phyloP scores from a whole-genome alignment of 2,329 filamentous ascomycete species.

The Pyrenochaeta sp. region DNA sequence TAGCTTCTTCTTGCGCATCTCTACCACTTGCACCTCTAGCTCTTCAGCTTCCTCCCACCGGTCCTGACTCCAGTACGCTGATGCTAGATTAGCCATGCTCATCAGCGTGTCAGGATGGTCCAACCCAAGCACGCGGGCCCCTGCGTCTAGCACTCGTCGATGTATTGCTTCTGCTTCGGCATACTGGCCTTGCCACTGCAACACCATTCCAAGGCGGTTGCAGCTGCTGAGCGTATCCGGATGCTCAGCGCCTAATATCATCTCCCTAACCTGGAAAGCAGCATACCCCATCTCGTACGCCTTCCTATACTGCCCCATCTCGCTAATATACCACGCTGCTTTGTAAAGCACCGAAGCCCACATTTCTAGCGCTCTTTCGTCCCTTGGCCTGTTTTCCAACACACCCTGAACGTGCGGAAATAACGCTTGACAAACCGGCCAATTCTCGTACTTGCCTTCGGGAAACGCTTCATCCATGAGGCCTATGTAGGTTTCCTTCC shows the following conservation, averaged over 20 bases:
- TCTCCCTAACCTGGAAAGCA: too few species aligned
- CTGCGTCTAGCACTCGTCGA: conserved; percentile 3
- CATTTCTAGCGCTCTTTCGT: conserved; percentile 5
- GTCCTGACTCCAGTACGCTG: background rate
- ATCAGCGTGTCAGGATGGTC: conserved; percentile 1
- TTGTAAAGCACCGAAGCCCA: conserved; percentile 17
- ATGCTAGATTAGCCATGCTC: background rate
- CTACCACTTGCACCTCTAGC: background rate
- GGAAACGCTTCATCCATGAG: conserved; percentile 11
- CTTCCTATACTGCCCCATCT: conserved; percentile 4
- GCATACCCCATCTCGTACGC: background rate
- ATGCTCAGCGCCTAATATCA: too few species aligned
- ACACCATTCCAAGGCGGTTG: too few species aligned
- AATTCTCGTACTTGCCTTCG: conserved; percentile 16
- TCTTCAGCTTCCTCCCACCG: background rate
- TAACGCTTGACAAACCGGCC: conserved; percentile 12
- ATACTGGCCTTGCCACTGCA: conserved; percentile 11
- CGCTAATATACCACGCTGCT: conserved; percentile 19
- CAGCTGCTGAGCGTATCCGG: too few species aligned
- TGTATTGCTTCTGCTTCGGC: conserved; percentile 12
- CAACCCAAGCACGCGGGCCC: conserved; percentile 4
- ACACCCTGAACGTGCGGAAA: conserved; percentile 14
- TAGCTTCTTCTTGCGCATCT: background rate
- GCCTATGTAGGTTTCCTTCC: conserved; percentile 11
- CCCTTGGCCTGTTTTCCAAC: conserved; percentile 2